Conservation (phyloP, 352 stramenopile genomes). For the Nannochloropsis limnetica region DNA sequence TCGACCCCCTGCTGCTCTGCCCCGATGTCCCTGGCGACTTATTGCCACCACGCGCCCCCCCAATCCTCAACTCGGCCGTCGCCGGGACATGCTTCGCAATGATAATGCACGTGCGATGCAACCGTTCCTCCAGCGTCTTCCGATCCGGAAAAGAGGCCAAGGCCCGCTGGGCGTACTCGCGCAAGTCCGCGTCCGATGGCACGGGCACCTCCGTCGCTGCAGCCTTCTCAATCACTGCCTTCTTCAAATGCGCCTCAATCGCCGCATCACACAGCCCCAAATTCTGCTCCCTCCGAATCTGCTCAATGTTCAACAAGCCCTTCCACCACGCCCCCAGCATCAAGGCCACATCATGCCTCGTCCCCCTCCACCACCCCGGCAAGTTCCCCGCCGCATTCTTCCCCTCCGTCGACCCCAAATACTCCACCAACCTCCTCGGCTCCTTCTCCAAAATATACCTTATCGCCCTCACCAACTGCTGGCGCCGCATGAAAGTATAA, state of each 20-base stretch:
- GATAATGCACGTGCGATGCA: conserved; percentile 5
- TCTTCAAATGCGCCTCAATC: conserved; percentile 30
- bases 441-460: conserved; percentile 9
- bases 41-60: neutral
- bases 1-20: neutral
- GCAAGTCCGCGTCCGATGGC: neutral
- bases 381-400: neutral
- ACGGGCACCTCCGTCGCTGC: neutral
- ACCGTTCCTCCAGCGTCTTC: neutral
- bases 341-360: neutral
- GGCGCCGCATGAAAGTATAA: neutral
- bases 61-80: neutral
- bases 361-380: conserved; percentile 9
- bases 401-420: conserved; percentile 21
- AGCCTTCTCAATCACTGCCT: neutral
- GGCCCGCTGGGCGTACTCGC: neutral
- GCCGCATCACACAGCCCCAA: conserved; percentile 26
- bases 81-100: neutral
- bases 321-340: conserved; percentile 25
- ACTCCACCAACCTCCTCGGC: neutral
- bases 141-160: neutral
- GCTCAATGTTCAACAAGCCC: conserved; percentile 3
- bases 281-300: neutral
- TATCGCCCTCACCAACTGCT: neutral
- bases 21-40: neutral